These are phyloP conservation scores for Telfairia occidentalis DNA, from an alignment of 331 rosid species.

Conservation along the genomic window DNA sequence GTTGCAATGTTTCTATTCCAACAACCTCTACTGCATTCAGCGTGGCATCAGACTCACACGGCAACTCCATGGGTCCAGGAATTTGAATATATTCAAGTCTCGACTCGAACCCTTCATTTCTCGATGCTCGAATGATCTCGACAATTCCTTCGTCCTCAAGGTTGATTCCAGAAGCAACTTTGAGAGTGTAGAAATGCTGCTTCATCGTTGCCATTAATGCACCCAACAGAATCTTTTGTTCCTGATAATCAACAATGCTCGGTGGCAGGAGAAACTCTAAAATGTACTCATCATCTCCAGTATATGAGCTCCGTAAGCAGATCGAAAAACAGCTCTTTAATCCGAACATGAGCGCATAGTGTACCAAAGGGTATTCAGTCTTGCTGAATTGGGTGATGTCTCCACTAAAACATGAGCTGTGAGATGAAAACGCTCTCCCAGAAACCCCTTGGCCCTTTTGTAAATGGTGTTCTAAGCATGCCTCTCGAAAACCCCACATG, in stretches of 20 bases:
- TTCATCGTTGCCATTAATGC: conserved; percentile 67
- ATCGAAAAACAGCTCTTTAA: conserved; percentile 69
- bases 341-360: conserved; percentile 84
- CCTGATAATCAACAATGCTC: conserved; percentile 28
- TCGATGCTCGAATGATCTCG: conserved; percentile 52
- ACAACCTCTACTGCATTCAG: conserved; percentile 33
- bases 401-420: conserved; percentile 49
- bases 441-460: conserved; percentile 95
- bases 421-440: conserved; percentile 75
- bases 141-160: conserved; percentile 39
- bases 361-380: conserved; percentile 82
- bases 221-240: conserved; percentile 55
- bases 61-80: conserved; percentile 23
- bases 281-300: conserved; percentile 76
- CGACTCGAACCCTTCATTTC: conserved; percentile 32
- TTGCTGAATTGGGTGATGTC: conserved; percentile 75
- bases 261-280: conserved; percentile 84
- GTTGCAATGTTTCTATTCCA: conserved; percentile 33
- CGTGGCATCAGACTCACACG: conserved; percentile 22
- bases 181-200: conserved; percentile 64
- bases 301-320: conserved; percentile 63
- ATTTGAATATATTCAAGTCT: conserved; percentile 42
- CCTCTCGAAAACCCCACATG: conserved; percentile 88
- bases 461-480: conserved; percentile 85
- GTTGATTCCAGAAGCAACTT: conserved; percentile 69